phyloP scores from a whole-genome alignment of 164 flowering plant species.

The Liriodendron chinense region DNA sequence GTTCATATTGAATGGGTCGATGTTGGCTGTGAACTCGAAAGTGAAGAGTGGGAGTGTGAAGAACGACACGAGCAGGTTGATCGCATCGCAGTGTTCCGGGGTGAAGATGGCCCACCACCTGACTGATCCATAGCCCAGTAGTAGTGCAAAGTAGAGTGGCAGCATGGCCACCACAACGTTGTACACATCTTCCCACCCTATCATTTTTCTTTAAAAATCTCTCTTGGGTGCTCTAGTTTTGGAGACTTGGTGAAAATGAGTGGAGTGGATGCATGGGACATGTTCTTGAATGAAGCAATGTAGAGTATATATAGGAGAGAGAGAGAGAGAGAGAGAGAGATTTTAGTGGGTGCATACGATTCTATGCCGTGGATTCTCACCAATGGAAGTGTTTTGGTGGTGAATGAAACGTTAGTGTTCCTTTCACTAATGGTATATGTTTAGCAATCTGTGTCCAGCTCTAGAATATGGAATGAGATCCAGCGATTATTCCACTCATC shows the following conservation, averaged over 20 bases:
- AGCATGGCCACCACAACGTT: constrained; percentile 47
- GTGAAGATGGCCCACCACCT: constrained; percentile 66
- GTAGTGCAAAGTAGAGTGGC: constrained; percentile 50
- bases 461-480: constrained; percentile 38
- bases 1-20: constrained; percentile 63
- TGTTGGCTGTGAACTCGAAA: constrained; percentile 51
- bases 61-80: constrained; percentile 57
- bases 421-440: constrained; percentile 20
- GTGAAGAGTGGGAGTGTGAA: constrained; percentile 75
- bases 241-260: background rate
- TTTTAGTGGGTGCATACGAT: constrained; percentile 29
- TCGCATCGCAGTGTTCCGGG: constrained; percentile 50
- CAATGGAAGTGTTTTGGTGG: constrained; percentile 6
- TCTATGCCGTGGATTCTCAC: constrained; percentile 31
- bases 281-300: constrained; percentile 3
- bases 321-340: constrained; percentile 1
- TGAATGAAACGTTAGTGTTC: constrained; percentile 24
- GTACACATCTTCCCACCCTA: constrained; percentile 43
- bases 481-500: constrained; percentile 44
- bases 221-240: background rate
- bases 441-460: constrained; percentile 9
- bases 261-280: background rate
- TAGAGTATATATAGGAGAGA: constrained; percentile 8
- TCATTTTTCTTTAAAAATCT: constrained; percentile 25
- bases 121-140: constrained; percentile 54